Evolutionary conservation across 345 rosid genomes (phyloP).

Genomic region (Reutealis trisperma): DNA sequence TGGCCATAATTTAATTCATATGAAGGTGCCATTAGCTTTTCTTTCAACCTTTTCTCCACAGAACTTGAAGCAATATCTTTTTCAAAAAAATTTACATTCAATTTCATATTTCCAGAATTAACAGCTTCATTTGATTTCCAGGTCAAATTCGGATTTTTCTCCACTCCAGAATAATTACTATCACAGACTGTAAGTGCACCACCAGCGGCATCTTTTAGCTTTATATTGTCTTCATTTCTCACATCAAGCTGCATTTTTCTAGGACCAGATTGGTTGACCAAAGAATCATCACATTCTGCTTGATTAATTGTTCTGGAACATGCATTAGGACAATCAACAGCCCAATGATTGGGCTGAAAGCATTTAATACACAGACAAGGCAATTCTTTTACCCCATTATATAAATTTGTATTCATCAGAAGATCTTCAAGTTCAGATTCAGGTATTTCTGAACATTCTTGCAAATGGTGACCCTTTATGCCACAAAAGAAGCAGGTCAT

Average conservation of each 20-base stretch:
- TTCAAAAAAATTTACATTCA: constrained; percentile 11
- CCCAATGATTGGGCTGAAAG: constrained; percentile 78
- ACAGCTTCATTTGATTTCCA: constrained; percentile 25
- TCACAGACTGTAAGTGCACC: constrained; percentile 9
- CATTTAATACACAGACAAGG: constrained; percentile 65
- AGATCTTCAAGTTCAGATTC: constrained; percentile 65
- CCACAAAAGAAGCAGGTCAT: constrained; percentile 77
- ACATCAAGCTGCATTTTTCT: constrained; percentile 20
- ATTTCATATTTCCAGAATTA: constrained; percentile 17
- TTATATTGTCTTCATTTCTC: constrained; percentile 30
- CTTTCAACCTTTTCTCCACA: constrained; percentile 29
- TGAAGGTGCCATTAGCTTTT: constrained; percentile 18
- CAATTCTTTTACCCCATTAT: constrained; percentile 38
- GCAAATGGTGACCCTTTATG: constrained; percentile 57
- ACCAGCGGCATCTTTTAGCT: constrained; percentile 10
- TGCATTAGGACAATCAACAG: constrained; percentile 58
- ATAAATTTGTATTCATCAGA: constrained; percentile 38
- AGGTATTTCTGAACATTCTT: constrained; percentile 61
- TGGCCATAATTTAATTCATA: constrained; percentile 21
- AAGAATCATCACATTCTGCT: constrained; percentile 22
- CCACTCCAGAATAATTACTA: constrained; percentile 21
- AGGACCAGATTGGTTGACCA: constrained; percentile 15
- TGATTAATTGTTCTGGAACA: constrained; percentile 25
- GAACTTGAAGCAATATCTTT: constrained; percentile 46
- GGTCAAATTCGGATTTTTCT: constrained; percentile 10